A percentile compares a stretch with the other conserved stretches of the same genome.
Evolutionary conservation across 140 eudicot genomes (phyloP).

Genomic region (Ambrosia hybrid): DNA sequence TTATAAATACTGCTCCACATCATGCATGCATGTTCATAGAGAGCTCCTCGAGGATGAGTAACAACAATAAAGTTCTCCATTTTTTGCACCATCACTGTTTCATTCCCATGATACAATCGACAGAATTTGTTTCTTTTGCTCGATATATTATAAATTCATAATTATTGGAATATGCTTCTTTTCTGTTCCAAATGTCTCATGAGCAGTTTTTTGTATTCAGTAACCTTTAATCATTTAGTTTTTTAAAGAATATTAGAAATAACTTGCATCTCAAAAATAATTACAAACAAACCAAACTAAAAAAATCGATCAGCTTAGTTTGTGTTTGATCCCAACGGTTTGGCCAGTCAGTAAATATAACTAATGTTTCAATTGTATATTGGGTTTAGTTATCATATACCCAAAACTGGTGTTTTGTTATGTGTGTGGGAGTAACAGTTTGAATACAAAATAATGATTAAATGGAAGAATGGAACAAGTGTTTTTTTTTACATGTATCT

Average conservation of each 20-base stretch:
- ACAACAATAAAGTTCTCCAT: conserved; percentile 8
- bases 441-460: too few relatives aligned
- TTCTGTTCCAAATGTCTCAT: conserved; percentile 1
- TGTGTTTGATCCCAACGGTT: neutral
- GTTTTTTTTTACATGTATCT: too few relatives aligned
- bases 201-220: neutral
- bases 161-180: neutral
- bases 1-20: conserved; percentile 92
- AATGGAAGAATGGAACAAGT: too few relatives aligned
- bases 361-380: too few relatives aligned
- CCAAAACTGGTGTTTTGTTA: neutral
- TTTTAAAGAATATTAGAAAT: too few relatives aligned
- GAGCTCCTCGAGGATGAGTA: conserved; percentile 74
- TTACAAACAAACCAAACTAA: neutral
- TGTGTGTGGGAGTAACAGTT: neutral
- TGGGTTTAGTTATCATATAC: too few relatives aligned
- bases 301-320: neutral
- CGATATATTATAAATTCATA: neutral
- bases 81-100: conserved; percentile 5
- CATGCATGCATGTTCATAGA: conserved; percentile 91
- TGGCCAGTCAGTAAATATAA: neutral
- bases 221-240: neutral
- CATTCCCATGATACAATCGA: neutral
- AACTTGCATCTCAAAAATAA: neutral
- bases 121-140: neutral